Evolutionary conservation across 106 monocot genomes (phyloP).

Genomic region (Dactylorhiza incarnata): DNA sequence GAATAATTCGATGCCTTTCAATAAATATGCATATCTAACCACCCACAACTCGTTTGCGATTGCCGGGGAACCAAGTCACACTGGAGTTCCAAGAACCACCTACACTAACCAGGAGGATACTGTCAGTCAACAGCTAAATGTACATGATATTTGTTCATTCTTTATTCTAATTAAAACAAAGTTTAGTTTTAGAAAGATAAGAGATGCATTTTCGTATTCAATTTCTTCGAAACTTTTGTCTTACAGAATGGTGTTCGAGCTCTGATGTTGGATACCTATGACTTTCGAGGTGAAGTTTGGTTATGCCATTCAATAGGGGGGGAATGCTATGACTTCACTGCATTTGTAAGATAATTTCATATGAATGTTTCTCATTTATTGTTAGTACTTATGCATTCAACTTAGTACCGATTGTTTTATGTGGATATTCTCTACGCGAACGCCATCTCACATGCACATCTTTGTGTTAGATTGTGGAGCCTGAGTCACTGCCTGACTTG

Average conservation of each 20-base stretch:
- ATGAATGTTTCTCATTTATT: background rate
- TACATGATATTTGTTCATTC: constrained; percentile 7
- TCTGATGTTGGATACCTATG: constrained; percentile 77
- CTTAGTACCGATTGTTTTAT: no score
- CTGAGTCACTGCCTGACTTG: no score
- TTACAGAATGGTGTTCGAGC: constrained; percentile 64
- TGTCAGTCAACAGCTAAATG: constrained; percentile 68
- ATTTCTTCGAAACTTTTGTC: background rate
- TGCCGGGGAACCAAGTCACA: constrained; percentile 57
- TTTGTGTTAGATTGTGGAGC: no score
- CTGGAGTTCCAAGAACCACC: constrained; percentile 50
- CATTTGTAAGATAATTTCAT: constrained; percentile 52
- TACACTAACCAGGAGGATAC: constrained; percentile 74
- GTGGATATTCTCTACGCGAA: no score
- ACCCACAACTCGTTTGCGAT: constrained; percentile 88
- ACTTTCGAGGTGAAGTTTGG: constrained; percentile 66
- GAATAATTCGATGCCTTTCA: constrained; percentile 82
- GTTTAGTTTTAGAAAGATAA: background rate
- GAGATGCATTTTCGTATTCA: background rate
- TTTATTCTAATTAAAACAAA: background rate
- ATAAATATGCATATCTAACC: constrained; percentile 81
- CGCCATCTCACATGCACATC: no score
- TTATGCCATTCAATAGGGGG: constrained; percentile 72
- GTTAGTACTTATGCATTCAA: background rate
- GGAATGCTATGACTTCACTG: constrained; percentile 57